Evolutionary conservation across 1,284 basidiomycete species (phyloP).

Genomic region (Cerrena zonata): DNA sequence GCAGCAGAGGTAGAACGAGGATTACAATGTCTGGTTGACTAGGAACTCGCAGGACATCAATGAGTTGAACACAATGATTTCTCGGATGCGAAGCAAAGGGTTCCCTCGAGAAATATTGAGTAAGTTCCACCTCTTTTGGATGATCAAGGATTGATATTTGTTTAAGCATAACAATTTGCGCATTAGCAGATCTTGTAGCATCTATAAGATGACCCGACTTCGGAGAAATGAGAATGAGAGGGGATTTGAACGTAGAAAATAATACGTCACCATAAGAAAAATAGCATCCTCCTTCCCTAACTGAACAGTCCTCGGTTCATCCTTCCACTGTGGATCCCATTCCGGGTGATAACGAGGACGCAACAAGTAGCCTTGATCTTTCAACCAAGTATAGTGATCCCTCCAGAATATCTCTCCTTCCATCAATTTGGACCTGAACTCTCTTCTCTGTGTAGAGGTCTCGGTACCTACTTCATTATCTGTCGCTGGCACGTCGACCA

Average conservation of each 20-base stretch:
- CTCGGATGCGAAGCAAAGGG: conserved; percentile 13
- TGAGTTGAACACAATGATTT: conserved; percentile 25
- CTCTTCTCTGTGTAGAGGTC: no score
- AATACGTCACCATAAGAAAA: background rate
- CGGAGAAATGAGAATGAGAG: background rate
- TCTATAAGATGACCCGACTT: conserved; percentile 15
- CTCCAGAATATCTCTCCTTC: conserved; percentile 16
- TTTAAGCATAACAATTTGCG: conserved; percentile 20
- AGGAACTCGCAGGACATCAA: conserved; percentile 20
- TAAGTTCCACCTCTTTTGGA: conserved; percentile 19
- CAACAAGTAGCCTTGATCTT: conserved; percentile 15
- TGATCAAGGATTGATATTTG: conserved; percentile 6
- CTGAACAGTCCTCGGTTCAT: background rate
- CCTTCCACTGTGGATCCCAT: conserved; percentile 16
- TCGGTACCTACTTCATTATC: no score
- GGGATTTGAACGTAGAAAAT: background rate
- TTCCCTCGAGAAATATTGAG: conserved; percentile 12
- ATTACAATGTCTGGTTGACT: conserved; percentile 8
- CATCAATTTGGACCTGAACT: no score
- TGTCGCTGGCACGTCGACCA: no score
- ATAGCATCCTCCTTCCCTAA: background rate
- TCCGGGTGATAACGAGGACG: conserved; percentile 15
- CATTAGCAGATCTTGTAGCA: conserved; percentile 21
- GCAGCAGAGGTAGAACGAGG: conserved; percentile 22
- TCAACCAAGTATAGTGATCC: conserved; percentile 15